Evolutionary conservation across 805 yeast species (phyloP), one percentile per base, ranked within the genome.

Genomic region (Yarrowia yakushimensis): DNA sequence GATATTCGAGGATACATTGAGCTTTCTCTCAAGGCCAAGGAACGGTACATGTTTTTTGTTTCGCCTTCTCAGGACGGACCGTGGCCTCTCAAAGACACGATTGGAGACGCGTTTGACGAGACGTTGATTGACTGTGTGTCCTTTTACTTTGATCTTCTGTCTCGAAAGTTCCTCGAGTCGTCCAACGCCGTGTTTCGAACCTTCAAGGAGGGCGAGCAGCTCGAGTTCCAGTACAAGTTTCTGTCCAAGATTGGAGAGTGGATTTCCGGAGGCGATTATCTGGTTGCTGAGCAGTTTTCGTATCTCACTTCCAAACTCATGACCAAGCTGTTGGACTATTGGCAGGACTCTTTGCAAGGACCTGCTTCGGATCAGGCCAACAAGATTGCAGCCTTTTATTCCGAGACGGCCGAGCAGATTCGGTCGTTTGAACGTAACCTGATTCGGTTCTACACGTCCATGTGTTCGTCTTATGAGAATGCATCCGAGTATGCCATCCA

Each of bases 171-270:
- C 55, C 76, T 90, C 52, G 96, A 90, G 67, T 84, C 91, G 64
- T 85, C 91, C 0, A 69, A 70, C 65, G 65, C 70, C 41, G 82
- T 87, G 13, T 88, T 89, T 75, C 82, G 91, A 67, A 88, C 96
- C 0, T 90, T 89, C 73, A 90, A 90, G 69, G 97, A 90, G 69
- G 92, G 97, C 0, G 99, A 93, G 67, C 91, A 88, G 70, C 77
- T 94, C 54, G 96, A 90, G 69, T 82, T 80, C 61, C 88, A 88
- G 45, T 94, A 96, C 92, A 79, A 81, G 30, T 85, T 86, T 67
- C 77, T 94, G 66, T 88, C 83, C 67, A 85, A 85, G 67, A 80
- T 90, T 34, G 97, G 97, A 13, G 82, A 81, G 65, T 86, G 81
- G 67, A 81, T 94, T 28, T 91, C 88, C 42, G 88, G 90, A 6